A percentile compares a stretch with the other conserved stretches of the same genome.
These are phyloP conservation scores for Solanum piurae DNA, from an alignment of 257 asterid genomes.

Conservation along the genomic window DNA sequence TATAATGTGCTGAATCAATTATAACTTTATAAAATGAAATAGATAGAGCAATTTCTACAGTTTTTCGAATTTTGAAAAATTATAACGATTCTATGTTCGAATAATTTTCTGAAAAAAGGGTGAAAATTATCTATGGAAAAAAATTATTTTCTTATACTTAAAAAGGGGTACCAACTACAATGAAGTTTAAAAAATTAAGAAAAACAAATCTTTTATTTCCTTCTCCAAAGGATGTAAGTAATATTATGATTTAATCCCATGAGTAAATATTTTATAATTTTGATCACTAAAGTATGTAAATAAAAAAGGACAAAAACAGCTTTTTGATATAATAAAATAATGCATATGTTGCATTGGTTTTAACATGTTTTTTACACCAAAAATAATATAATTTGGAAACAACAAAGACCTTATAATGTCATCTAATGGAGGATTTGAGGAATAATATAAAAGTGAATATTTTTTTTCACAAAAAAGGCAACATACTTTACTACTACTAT, in stretches of 20 bases:
- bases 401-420: neutral
- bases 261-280: neutral
- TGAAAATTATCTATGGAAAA: neutral
- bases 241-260: neutral
- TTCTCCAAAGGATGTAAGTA: neutral
- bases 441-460: neutral
- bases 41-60: neutral
- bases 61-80: no score
- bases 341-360: neutral
- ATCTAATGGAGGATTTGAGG: neutral
- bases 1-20: neutral
- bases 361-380: neutral
- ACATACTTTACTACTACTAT: neutral
- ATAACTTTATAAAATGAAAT: neutral
- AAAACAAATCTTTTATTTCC: neutral
- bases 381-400: neutral
- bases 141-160: neutral
- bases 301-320: neutral
- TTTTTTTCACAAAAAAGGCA: neutral
- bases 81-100: no score
- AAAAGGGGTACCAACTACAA: neutral
- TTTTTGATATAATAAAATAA: neutral
- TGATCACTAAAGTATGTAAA: neutral
- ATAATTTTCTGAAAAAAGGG: neutral
- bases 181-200: neutral